phyloP scores from a whole-genome alignment of 2,329 filamentous ascomycete genomes.

The Claviceps lovelessii region DNA sequence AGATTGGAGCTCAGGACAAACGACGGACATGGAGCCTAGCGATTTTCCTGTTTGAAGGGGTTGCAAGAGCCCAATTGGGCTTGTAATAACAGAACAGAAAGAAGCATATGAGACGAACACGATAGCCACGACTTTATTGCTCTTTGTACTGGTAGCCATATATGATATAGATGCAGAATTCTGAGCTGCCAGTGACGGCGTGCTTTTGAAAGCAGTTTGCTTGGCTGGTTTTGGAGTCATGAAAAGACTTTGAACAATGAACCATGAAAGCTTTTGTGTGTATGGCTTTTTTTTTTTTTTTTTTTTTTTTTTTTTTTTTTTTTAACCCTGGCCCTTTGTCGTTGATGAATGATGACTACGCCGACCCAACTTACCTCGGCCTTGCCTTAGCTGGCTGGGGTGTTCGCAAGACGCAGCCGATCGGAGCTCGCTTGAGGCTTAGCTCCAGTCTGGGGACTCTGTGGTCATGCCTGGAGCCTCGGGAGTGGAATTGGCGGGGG shows the following conservation, averaged over 20 bases:
- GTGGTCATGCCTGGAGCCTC: too few relatives aligned
- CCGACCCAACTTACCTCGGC: neutral
- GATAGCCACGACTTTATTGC: slow-evolving; percentile 1
- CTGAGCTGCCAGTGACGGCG: neutral
- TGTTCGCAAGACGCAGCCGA: slow-evolving; percentile 1
- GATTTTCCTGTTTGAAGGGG: neutral
- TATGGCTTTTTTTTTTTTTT: too few relatives aligned
- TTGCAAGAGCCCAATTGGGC: neutral
- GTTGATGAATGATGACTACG: too few relatives aligned
- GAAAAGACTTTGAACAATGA: neutral
- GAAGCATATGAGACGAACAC: slow-evolving; percentile 2
- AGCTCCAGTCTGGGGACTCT: too few relatives aligned
- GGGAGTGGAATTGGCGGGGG: neutral
- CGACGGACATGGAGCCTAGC: slow-evolving; percentile 1
- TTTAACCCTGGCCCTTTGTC: too few relatives aligned
- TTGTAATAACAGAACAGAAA: slow-evolving; percentile 3
- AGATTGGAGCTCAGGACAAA: slow-evolving; percentile 10
- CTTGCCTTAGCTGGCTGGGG: neutral
- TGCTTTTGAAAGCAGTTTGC: neutral
- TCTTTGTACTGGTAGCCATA: neutral
- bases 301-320: too few relatives aligned
- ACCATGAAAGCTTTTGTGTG: too few relatives aligned
- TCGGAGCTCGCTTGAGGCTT: neutral
- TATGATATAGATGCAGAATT: neutral
- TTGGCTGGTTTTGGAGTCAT: neutral